A percentile compares a stretch with the other conserved stretches of the same genome.
Evolutionary conservation across 495 filamentous ascomycete genomes (phyloP).

Genomic region (Aspergillus nidulans): DNA sequence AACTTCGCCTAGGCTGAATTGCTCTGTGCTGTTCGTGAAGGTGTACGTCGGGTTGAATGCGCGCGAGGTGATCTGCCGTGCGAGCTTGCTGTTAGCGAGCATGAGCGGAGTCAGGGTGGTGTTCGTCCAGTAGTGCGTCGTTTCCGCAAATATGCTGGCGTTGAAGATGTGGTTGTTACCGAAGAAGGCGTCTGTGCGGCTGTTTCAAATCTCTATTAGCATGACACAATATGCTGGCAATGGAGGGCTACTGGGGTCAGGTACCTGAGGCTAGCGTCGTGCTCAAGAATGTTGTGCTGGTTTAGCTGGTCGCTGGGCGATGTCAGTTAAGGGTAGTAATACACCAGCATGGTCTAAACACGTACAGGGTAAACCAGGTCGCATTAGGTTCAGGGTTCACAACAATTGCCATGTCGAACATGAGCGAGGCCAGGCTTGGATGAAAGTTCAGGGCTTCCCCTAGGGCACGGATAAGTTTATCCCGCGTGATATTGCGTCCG

Average conservation of each 20-base stretch:
- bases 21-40: slow-evolving; percentile 30
- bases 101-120: slow-evolving; percentile 34
- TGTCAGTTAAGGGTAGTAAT: too few species aligned
- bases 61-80: slow-evolving; percentile 38
- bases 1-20: slow-evolving; percentile 43
- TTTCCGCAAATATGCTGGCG: slow-evolving; percentile 43
- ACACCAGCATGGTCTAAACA: neutral
- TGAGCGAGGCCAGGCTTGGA: slow-evolving; percentile 21
- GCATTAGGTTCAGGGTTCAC: slow-evolving; percentile 48
- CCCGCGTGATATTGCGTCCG: slow-evolving; percentile 31
- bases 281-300: slow-evolving; percentile 46
- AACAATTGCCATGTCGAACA: slow-evolving; percentile 39
- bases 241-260: neutral
- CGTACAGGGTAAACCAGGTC: slow-evolving; percentile 42
- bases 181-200: slow-evolving; percentile 40
- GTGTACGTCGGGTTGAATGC: slow-evolving; percentile 37
- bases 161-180: slow-evolving; percentile 44
- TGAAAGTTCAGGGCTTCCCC: slow-evolving; percentile 40
- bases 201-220: slow-evolving; percentile 11
- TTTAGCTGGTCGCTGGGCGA: slow-evolving; percentile 39
- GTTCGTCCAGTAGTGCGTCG: slow-evolving; percentile 36
- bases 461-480: slow-evolving; percentile 28
- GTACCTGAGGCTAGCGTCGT: slow-evolving; percentile 49
- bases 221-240: neutral
- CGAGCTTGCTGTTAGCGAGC: slow-evolving; percentile 38